Base-by-base conservation (phyloP, 345 rosid genomes). In the Eucalyptus microcorys region DNA sequence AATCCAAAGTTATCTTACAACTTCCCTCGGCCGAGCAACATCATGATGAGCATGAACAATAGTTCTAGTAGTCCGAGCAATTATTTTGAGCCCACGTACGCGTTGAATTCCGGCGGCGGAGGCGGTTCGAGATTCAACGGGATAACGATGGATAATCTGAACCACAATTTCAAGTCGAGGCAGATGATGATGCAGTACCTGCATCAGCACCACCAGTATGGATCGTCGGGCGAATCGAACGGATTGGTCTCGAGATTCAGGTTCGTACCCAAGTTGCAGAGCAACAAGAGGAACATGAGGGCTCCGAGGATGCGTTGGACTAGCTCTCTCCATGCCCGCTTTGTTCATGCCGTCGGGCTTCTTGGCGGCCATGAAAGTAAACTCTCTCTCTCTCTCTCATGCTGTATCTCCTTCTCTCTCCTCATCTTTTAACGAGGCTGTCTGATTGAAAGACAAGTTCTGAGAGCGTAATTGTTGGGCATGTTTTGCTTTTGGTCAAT, bases 251-350 rank as follows among this genome's bases (percentile, higher is more conserved):
- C 61, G 87, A 76, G 98, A 91, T 92, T 94, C 79, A 92, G 95
- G 48, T 93, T 93, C 71, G 88, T 94, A 83, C 94, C 96, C 5
- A 94, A 92, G 90, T 86, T 93, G 34, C 95, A 92, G 5, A 91
- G 57, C 45, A 95, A 90, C 30, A 94, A 92, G 91, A 92, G 96
- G 93, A 96, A 92, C 64, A 92, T 90, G 91, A 94, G 99, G 89
- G 99, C 97, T 47, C 99, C 99, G 4, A 94, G 98, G 92, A 96
- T 96, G 94, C 91, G 94, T 32, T 93, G 95, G 95, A 93, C 95
- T 32, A 93, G 91, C 89, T 88, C 94, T 71, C 95, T 93, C 55
- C 95, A 93, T 57, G 89, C 93, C 49, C 93, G 93, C 34, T 93
- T 93, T 76, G 93, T 92, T 87, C 93, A 88, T 52, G 93, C 94